Evolutionary conservation across 306 rosid species (phyloP).

Genomic region (Medicago truncatula): DNA sequence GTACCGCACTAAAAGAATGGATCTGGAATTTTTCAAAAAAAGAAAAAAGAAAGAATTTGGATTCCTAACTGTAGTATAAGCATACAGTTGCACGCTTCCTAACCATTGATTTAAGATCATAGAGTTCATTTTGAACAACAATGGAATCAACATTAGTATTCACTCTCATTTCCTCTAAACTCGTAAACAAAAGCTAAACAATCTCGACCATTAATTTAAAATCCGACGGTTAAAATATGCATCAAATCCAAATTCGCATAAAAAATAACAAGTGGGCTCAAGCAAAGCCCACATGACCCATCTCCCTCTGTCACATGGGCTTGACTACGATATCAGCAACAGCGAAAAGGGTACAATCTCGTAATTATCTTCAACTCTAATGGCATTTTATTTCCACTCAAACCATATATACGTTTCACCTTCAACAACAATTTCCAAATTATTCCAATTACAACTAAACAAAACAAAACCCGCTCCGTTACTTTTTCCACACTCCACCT

Average conservation of each 20-base stretch:
- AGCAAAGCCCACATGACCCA: constrained; percentile 44
- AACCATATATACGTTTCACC: constrained; percentile 37
- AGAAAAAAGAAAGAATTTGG: too few species aligned
- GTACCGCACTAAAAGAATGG: constrained; percentile 25
- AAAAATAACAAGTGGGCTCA: constrained; percentile 41
- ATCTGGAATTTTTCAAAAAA: background rate
- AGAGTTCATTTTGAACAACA: too few species aligned
- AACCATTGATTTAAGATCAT: too few species aligned
- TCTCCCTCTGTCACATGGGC: constrained; percentile 47
- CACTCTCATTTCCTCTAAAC: too few species aligned
- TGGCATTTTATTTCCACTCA: constrained; percentile 5
- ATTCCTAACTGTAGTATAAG: too few species aligned
- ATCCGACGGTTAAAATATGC: background rate
- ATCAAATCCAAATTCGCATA: too few species aligned
- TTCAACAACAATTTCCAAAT: background rate
- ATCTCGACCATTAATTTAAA: too few species aligned
- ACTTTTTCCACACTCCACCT: constrained; percentile 24
- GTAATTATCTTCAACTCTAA: constrained; percentile 63
- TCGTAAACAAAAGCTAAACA: too few species aligned
- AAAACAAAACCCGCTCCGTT: background rate
- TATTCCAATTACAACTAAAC: background rate
- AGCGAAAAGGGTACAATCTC: constrained; percentile 39
- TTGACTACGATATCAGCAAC: constrained; percentile 23
- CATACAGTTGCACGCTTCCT: background rate
- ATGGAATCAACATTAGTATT: too few species aligned